Base-by-base conservation (phyloP, 192 early-diverging fungal species). In the Pilobolus umbonatus region DNA sequence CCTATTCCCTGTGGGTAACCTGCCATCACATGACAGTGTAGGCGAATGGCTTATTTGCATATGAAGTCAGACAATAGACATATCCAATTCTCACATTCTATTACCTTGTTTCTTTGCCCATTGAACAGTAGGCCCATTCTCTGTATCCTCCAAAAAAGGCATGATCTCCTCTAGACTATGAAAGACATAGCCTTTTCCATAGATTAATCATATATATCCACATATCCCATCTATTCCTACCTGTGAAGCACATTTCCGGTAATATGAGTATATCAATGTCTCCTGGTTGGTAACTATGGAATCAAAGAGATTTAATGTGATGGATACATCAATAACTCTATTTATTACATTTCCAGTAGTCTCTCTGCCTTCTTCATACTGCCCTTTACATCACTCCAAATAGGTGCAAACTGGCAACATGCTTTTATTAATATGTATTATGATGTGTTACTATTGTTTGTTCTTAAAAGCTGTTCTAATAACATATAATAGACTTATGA, bases 181-280 rank as follows among this genome's bases (percentile, higher is more conserved):
- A 55, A 92, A 92, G 11, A 67, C 71, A 67, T 92, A 92, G 19
- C 88, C 88, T 84, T 43, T 43, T 34, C 19, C 7, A 36, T 30
- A 59, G 29, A 34, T 21, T 25, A 15, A 28, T 21, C 12, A 53
- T 15, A 49, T 32, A 26, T 51, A 31, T 19, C 9, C 7, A n/a
- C 9, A 12, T 31, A 10, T 9, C 29, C 12, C 2, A 5, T 11
- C 3, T 34, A 17, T 26, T 12, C 39, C n/a, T 73, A 85, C 85
- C 87, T 31, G 87, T 79, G 60, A 91, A 90, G 4, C 80, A 79
- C 84, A 93, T 78, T 64, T 93, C 90, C 3, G 90, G 86, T 28
- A 91, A 67, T 2, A 93, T 68, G 14, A 93, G 58, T 14, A 90
- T 59, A 64, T 89, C 85, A 1, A 89, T 77, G 32, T 80, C 75